Evolutionary conservation across 1,284 basidiomycete species (phyloP), one percentile per base, ranked within the genome.

Genomic region (Ceratobasidium sp.): DNA sequence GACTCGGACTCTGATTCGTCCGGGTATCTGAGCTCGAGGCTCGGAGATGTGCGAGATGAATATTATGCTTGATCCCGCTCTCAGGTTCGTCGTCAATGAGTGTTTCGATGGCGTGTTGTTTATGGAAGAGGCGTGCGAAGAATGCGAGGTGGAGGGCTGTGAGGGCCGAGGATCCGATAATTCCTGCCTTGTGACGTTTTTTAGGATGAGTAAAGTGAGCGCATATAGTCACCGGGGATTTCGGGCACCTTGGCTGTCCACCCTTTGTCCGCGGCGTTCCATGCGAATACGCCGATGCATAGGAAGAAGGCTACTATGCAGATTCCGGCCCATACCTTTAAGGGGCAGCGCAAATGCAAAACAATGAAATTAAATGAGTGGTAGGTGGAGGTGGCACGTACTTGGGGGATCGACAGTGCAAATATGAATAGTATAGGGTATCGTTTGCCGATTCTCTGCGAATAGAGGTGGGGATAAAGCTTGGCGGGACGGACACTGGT

Each of bases 341-440:
- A 5, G 43, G 14, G n/a, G 11, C 1, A 1, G 11, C 3, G 6
- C 11, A 29, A 14, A 9, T 39, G 16, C 9, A 53, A 19, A 27
- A 8, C 34, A 31, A 31, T 24, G 6, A 24, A 19, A 5, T 9
- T 53, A 46, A 19, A 29, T 31, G 43, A 13, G 22, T n/a, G n/a
- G n/a, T n/a, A n/a, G n/a, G n/a, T n/a, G n/a, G n/a, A n/a, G 34
- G 16, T 27, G 1, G 48, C 31, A 51, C 19, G 27, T 29, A 61
- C 68, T n/a, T 72, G 68, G 19, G 68, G 68, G n/a, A 72, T 72
- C 8, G 68, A 72, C 13, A 72, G 68, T 24, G 68, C 68, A 51
- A 72, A 72, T 14, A 72, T 56, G n/a, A 72, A 72, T 34, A 72
- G 29, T n/a, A 72, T 59, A 9, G 68, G 68, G 43, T 72, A 56